Evolutionary conservation across 2,329 filamentous ascomycete species (phyloP), one percentile per base, ranked within the genome.

Genomic region (Fusarium veterinarium): DNA sequence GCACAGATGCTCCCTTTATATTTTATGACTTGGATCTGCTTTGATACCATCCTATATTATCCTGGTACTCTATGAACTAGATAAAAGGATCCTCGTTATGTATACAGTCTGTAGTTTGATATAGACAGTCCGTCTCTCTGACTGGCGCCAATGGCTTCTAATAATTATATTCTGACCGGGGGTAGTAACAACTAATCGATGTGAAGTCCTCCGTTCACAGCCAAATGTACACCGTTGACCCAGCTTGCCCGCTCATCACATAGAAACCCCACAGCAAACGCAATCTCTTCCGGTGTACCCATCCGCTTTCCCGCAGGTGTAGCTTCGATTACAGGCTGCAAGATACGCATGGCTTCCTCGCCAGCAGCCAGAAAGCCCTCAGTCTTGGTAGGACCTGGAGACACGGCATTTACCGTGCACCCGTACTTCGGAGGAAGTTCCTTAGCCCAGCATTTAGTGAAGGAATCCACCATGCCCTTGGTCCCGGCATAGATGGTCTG

Each of bases 131-230:
- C 25, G 6, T 25, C 25, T 25, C 5, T 25, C 25, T 25, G 25
- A 25, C 25, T 25, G 25, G 6, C 25, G 25, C 25, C 25, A 25
- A 25, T 5, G 25, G 25, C 1, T 25, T 25, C 25, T 25, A 25
- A 25, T 25, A 6, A 25, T 1, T 14, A 19, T 13, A 11, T 44
- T 25, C 4, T 4, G 11, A 25, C 6, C 2, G 12, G 3, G 0
- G 0, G 11, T 10, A 16, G 44, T n/a, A n/a, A 14, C 23, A 37
- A 16, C 17, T 52, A 52, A 37, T 52, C 48, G 3, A 52, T 52
- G 3, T 52, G 31, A 28, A 52, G 48, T 37, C 48, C 48, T 20
- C 31, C 31, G 1, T 52, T 52, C 1, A 52, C 31, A 52, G 35
- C 17, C 12, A 52, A 28, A 20, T 37, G 48, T 4, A 37, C 48